Base-by-base conservation (phyloP, 495 filamentous ascomycete species). In the Acidiella bohemica region DNA sequence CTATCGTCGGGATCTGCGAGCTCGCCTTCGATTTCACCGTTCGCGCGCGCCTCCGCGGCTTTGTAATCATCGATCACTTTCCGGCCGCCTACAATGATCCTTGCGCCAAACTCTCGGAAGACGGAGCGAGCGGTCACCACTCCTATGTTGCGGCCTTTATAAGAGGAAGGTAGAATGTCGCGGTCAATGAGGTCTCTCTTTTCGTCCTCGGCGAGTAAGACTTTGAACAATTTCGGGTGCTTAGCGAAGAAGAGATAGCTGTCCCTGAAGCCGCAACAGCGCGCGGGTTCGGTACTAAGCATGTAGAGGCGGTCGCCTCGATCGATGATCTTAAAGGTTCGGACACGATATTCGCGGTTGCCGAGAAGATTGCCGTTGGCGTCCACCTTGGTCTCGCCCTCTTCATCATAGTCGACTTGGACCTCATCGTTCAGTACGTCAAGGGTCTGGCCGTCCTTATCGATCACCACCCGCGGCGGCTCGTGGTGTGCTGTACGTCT, bases 241-340 rank as follows among this genome's bases (percentile, higher is more conserved):
- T 93, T 93, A 51, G 87, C 88, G 68, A 97, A 97, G 68, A 97
- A 97, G 12, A 97, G 70, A 57, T 97, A 97, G 41, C 82, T 90
- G 62, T 97, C 90, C 39, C 90, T 67, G 70, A 97, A 97, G 5
- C 90, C 90, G 34, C 93, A 88, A 53, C 90, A 97, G 41, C 90
- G 75, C 16, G 90, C 90, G 4, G 90, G 90, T 51, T 97, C 90
- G 2, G 90, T 97, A 1, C 86, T 94, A 53, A 97, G 65, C 90
- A 97, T 97, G 73, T 97, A 97, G 12, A 92, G 72, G 17, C 84
- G 63, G 20, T 90, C 71, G n/a, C 76, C 83, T 33, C 86, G 76
- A 33, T 81, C 83, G 18, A 74, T 67, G 36, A 97, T 80, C 21
- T 76, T 93, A 57, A 97, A 97, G 2, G 83, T 88, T 30, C 90